Conservation (phyloP, 73 alveolate species). For the Diophrys appendiculata region DNA sequence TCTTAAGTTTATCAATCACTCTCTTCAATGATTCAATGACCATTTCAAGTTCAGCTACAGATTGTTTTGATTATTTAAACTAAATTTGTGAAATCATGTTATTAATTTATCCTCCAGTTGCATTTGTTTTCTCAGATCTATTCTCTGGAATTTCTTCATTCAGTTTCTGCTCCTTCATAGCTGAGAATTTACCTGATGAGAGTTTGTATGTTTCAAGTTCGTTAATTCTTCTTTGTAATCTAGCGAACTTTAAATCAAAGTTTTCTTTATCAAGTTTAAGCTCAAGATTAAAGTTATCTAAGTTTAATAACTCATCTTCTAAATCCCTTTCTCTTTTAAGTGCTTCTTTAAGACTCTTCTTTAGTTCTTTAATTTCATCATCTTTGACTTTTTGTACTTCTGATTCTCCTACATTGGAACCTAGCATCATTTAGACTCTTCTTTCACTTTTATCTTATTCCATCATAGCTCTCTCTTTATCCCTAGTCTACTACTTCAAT, state of each 20-base stretch:
- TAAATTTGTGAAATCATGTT: neutral
- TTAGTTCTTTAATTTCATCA: conserved; percentile 31
- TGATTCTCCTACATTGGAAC: conserved; percentile 27
- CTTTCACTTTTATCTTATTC: neutral
- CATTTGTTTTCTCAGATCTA: neutral
- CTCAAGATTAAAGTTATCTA: conserved; percentile 44
- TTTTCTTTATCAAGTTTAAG: conserved; percentile 57
- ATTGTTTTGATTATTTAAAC: neutral
- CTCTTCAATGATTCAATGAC: conserved; percentile 35
- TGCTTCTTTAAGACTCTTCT: conserved; percentile 24
- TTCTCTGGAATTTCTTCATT: neutral
- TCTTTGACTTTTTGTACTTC: conserved; percentile 13
- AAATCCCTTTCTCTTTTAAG: conserved; percentile 18
- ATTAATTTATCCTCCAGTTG: neutral
- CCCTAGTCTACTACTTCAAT: neutral
- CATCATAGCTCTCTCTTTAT: neutral
- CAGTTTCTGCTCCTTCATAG: neutral
- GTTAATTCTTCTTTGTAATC: conserved; percentile 51
- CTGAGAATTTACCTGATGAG: conserved; percentile 1
- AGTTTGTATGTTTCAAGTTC: conserved; percentile 55
- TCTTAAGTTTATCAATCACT: conserved; percentile 15
- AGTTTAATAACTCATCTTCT: conserved; percentile 41
- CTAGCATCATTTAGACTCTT: conserved; percentile 13
- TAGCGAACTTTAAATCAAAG: conserved; percentile 39
- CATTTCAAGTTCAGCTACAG: conserved; percentile 25